These are phyloP conservation scores for bread wheat (Triticum aestivum) DNA, from an alignment of 176 grass and related monocot genomes.

Conservation along the genomic window DNA sequence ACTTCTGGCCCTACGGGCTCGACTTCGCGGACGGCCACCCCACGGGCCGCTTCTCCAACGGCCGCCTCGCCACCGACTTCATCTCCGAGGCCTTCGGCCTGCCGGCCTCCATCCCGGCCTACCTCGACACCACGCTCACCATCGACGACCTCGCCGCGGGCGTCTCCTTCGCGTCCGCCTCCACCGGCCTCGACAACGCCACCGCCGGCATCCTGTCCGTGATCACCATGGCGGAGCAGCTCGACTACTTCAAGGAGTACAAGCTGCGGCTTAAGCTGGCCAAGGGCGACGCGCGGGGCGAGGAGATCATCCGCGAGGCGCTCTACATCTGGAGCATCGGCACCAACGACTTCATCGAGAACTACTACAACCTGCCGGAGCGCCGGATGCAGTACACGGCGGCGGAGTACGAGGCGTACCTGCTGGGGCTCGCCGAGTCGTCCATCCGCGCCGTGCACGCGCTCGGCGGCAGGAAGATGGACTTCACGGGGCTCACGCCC, in stretches of 20 bases:
- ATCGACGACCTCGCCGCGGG: slow-evolving; percentile 49
- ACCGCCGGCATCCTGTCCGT: slow-evolving; percentile 61
- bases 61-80: slow-evolving; percentile 70
- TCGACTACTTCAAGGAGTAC: slow-evolving; percentile 74
- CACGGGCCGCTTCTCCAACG: slow-evolving; percentile 89
- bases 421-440: slow-evolving; percentile 32
- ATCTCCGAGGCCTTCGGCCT: slow-evolving; percentile 67
- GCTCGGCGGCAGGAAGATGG: slow-evolving; percentile 48
- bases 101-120: slow-evolving; percentile 51
- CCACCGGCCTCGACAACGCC: slow-evolving; percentile 62
- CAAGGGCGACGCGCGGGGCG: slow-evolving; percentile 29
- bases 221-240: slow-evolving; percentile 52
- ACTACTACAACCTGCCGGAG: slow-evolving; percentile 53
- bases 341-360: slow-evolving; percentile 97
- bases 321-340: slow-evolving; percentile 75
- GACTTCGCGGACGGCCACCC: slow-evolving; percentile 51
- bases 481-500: slow-evolving; percentile 52
- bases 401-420: slow-evolving; percentile 42
- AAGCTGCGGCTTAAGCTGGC: slow-evolving; percentile 35
- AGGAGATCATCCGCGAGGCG: slow-evolving; percentile 41
- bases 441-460: slow-evolving; percentile 41
- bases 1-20: slow-evolving; percentile 68
- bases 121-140: slow-evolving; percentile 47
- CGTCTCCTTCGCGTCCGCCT: slow-evolving; percentile 81
- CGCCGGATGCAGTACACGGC: slow-evolving; percentile 44